Conservation (phyloP, 805 yeast species). For the Zygosaccharomyces gambellarensis region DNA sequence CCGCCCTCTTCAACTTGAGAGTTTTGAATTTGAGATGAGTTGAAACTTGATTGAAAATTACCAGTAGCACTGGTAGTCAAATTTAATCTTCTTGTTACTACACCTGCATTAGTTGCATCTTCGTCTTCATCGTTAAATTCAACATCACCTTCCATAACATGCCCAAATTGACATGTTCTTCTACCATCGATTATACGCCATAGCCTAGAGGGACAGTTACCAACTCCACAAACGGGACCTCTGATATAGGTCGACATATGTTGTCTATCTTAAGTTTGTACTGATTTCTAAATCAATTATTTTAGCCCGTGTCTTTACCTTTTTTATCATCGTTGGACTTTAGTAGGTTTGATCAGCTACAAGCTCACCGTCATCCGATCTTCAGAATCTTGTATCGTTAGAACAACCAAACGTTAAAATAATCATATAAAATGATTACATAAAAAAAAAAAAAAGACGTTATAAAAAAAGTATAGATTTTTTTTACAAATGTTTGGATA, state of each 20-base stretch:
- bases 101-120: conserved; percentile 38
- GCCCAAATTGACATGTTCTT: conserved; percentile 85
- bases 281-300: neutral
- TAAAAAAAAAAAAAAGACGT: neutral
- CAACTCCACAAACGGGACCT: conserved; percentile 86
- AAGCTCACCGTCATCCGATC: neutral
- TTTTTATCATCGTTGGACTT: neutral
- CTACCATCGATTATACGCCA: conserved; percentile 74
- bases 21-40: conserved; percentile 28
- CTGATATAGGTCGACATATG: conserved; percentile 45
- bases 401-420: neutral
- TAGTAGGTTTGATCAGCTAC: neutral
- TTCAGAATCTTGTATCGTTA: neutral
- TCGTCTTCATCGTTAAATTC: conserved; percentile 84
- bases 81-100: conserved; percentile 51
- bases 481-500: neutral
- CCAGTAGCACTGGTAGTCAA: conserved; percentile 43
- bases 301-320: neutral
- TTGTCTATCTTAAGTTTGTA: neutral
- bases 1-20: conserved; percentile 10
- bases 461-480: neutral
- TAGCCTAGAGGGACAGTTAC: conserved; percentile 76
- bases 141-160: conserved; percentile 73
- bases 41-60: conserved; percentile 34
- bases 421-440: too few species aligned